Evolutionary conservation across 2,329 filamentous ascomycete species (phyloP).

Genomic region (Aspergillus aculeatinus): DNA sequence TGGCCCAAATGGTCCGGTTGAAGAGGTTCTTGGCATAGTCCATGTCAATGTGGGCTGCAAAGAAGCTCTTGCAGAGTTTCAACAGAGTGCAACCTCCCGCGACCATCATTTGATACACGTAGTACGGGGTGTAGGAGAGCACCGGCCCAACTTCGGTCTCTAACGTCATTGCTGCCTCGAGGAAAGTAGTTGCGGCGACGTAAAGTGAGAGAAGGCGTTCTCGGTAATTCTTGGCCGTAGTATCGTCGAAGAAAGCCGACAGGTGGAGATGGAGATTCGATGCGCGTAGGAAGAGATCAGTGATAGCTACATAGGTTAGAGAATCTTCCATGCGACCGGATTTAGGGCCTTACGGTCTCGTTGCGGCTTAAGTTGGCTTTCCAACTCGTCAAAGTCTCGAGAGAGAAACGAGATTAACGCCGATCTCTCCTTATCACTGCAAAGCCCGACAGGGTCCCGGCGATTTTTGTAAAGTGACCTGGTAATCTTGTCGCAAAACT

Average conservation of each 20-base stretch:
- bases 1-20: conserved; percentile 57
- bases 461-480: conserved; percentile 57
- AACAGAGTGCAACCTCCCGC: conserved; percentile 64
- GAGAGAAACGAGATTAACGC: conserved; percentile 47
- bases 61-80: conserved; percentile 66
- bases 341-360: conserved; percentile 38
- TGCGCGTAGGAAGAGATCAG: conserved; percentile 49
- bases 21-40: conserved; percentile 59
- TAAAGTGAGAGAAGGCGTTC: conserved; percentile 48
- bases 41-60: conserved; percentile 57
- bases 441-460: conserved; percentile 54
- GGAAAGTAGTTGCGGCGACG: conserved; percentile 47
- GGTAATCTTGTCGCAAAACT: conserved; percentile 59
- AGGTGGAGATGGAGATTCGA: conserved; percentile 50
- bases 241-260: conserved; percentile 52
- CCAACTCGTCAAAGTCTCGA: conserved; percentile 51
- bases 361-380: conserved; percentile 49
- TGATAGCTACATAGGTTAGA: conserved; percentile 37
- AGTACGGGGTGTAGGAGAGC: conserved; percentile 57
- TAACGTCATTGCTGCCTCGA: conserved; percentile 48
- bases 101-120: conserved; percentile 67
- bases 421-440: conserved; percentile 45
- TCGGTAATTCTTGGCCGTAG: conserved; percentile 47
- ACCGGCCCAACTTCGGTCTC: conserved; percentile 48
- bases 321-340: neutral